Evolutionary conservation across 768 basidiomycete species (phyloP).

Genomic region (Russula olivacea): DNA sequence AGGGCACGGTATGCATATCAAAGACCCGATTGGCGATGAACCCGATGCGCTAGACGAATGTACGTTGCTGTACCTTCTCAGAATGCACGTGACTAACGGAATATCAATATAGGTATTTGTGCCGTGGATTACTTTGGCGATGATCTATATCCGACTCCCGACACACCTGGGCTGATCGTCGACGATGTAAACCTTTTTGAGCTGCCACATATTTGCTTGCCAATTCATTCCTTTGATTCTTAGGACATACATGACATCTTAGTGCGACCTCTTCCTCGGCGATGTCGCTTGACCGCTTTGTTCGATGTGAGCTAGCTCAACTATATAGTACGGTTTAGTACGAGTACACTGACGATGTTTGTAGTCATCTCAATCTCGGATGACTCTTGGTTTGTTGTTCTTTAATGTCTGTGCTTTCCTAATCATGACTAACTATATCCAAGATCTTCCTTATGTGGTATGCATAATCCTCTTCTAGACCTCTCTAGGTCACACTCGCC

Average conservation of each 20-base stretch:
- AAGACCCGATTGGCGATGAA: background rate
- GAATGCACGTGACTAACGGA: background rate
- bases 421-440: background rate
- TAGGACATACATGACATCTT: background rate
- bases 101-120: background rate
- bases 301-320: constrained; percentile 2
- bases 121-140: background rate
- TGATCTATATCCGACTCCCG: background rate
- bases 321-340: background rate
- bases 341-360: background rate
- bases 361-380: constrained; percentile 3
- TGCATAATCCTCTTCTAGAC: background rate
- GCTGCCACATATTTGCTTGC: background rate
- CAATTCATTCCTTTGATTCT: background rate
- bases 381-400: background rate
- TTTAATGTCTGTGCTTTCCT: background rate
- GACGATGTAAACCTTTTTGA: background rate
- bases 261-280: background rate
- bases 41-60: background rate
- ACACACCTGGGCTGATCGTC: background rate
- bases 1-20: background rate
- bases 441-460: constrained; percentile 6
- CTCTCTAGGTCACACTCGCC: background rate
- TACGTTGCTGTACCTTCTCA: background rate
- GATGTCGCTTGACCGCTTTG: constrained; percentile 7